phyloP scores from a whole-genome alignment of 345 rosid species.

The Sisymbrium irio region DNA sequence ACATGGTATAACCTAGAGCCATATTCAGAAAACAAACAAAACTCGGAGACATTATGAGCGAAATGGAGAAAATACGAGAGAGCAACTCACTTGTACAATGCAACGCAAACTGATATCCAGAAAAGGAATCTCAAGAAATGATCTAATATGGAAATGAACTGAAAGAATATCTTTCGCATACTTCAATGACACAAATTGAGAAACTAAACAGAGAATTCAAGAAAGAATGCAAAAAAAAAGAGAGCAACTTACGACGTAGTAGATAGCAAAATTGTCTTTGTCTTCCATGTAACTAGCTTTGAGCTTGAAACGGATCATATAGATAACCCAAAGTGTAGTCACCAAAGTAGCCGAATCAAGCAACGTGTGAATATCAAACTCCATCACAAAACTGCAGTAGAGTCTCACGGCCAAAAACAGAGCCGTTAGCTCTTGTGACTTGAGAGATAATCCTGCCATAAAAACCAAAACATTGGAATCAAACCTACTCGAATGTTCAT shows the following conservation, averaged over 20 bases:
- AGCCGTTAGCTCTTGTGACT: conserved; percentile 87
- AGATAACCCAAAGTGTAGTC: conserved; percentile 85
- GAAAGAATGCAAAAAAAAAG: not conserved
- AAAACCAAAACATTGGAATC: not conserved
- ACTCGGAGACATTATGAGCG: not conserved
- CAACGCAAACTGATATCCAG: not conserved
- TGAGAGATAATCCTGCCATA: conserved; percentile 64
- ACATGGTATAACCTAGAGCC: conserved; percentile 67
- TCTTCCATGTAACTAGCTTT: conserved; percentile 82
- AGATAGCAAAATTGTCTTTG: conserved; percentile 79
- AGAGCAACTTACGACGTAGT: conserved; percentile 60
- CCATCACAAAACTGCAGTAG: conserved; percentile 94
- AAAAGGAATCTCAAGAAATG: not conserved
- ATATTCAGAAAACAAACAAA: not conserved
- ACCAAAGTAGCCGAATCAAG: conserved; percentile 77
- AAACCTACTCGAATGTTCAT: not conserved
- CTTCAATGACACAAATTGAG: not conserved
- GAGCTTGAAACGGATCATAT: conserved; percentile 83
- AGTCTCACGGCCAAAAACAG: conserved; percentile 75
- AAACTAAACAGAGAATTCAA: not conserved
- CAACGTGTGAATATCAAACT: conserved; percentile 79
- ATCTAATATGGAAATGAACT: not conserved
- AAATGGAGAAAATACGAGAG: not conserved
- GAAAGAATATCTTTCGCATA: not conserved
- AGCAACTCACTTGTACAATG: not conserved